Base-by-base conservation (phyloP, 2,329 filamentous ascomycete genomes). In the Decorospora gaudefroyi region DNA sequence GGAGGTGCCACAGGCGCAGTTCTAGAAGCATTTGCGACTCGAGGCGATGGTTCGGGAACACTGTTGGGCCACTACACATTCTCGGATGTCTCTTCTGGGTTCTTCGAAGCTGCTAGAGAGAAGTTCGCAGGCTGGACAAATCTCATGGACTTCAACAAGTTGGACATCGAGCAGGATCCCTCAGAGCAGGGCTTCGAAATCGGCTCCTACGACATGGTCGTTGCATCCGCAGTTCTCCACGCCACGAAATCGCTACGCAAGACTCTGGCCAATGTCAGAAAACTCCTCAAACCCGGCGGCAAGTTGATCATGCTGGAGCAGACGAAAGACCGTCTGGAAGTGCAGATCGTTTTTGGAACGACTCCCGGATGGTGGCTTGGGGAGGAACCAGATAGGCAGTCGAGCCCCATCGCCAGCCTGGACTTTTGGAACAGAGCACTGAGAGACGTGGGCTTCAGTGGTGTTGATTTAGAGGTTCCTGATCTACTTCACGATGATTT, bases 151-250 rank as follows among this genome's bases (percentile, higher is more conserved):
- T 41, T 18, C 3, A 19, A 12, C 28, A 33, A 26, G 21, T 29
- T 41, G n/a, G 29, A 41, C 10, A 41, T 41, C 1, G 37, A 41
- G 29, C 18, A 18, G 18, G 37, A 40, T 32, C 37, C 37, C 16
- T 3, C 11, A 10, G 19, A 26, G 4, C 37, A 32, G 15, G 28
- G 28, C 4, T 40, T 40, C 15, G 27, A 3, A 17, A 19, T 15
- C 13, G 27, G 31, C 21, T 31, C 27, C 25, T 40, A 40, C 28
- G 36, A 40, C 15, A 19, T 40, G 16, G 27, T 40, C 10, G 36
- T 40, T 9, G 36, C 36, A 10, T 31, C 36, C 4, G 27, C 30
- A 23, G 36, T 40, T 12, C 17, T 40, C 6, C 36, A 40, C 25
- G 36, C 36, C 10, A 40, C 36, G 5, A 16, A 17, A 40, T 10